Evolutionary conservation across 345 rosid species (phyloP), one percentile per base, ranked within the genome.

Genomic region (Psidium guajava): DNA sequence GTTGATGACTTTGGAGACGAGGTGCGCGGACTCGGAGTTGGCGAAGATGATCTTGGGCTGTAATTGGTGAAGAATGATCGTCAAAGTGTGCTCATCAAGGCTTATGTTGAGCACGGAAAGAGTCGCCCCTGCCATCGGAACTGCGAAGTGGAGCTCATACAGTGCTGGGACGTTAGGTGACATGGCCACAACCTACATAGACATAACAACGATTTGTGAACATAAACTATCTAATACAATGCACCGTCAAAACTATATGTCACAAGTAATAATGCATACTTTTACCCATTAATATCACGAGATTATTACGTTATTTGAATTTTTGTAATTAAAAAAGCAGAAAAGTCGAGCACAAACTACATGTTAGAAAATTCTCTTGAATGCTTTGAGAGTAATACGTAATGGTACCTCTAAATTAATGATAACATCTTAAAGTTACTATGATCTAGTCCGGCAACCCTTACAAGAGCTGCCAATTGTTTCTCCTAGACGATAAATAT

Each of bases 151-250:
- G 27, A 92, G 85, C 84, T 91, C 92, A 42, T 91, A 93, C 10
- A 88, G 86, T n/a, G 93, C 92, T 6, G 96, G 95, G 51, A 93
- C 27, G 87, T 93, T 93, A 21, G 95, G 95, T 18, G 94, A 94
- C 87, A 93, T 42, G 11, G 91, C 91, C 61, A 88, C 95, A 42
- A 92, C 91, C 94, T 92, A 88, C n/a, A 44, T 84, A 86, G 4
- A 18, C 50, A 47, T 8, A 11, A 27, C 24, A 13, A 18, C 27
- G 54, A 47, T 28, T 69, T 51, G 73, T 32, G 27, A 25, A 20
- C 14, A 8, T 18, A 36, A 85, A 51, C 10, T n/a, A 32, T 83
- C 7, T 56, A 42, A 40, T 24, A 24, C 15, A 69, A 20, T 21
- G 28, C 61, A 52, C 12, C 8, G 12, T n/a, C 16, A 74, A 13